Base-by-base conservation (phyloP, 2,329 filamentous ascomycete genomes). In the Arthrobotrys iridis region DNA sequence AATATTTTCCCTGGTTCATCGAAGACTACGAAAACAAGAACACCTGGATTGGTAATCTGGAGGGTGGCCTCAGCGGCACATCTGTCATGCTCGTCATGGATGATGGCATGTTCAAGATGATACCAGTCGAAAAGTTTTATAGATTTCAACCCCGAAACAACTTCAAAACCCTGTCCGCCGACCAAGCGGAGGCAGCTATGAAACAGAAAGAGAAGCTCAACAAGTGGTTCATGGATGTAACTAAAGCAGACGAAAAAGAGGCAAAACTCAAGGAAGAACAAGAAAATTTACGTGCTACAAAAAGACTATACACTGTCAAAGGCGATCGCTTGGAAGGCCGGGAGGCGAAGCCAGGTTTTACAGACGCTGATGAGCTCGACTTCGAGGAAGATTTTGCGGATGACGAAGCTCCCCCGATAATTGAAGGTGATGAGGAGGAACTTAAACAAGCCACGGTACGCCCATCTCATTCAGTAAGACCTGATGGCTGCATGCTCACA, bases 1-100 rank as follows among this genome's bases (percentile, higher is more conserved):
- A 99, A 82, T 93, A 94, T 2, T 85, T 97, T 57, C 95, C 95
- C 4, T 99, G 95, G 95, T 93, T 97, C 81, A 83, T 99, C 35
- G 95, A 99, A 81, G 95, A 99, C 81, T 96, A 93, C 41, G 94
- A 99, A 80, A 93, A 93, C 77, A 97, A 94, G 82, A 94, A 97
- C 79, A 91, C 92, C 1, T 98, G 93, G 93, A 90, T 95, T 33
- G 95, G 93, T 46, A 91, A 90, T 67, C 97, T 98, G 79, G 91
- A 98, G 79, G 91, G 91, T 24, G 92, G 93, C 15, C 86, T 98
- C 37, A 97, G 94, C 0, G 86, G 85, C 1, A 89, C 92, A 59
- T 92, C 93, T 58, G 90, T 96, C 77, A 90, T 96, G 63, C 87
- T 94, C 40, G 86, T 92, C 45, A 90, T 93, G 33, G 87, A 89